A percentile compares a stretch with the other conserved stretches of the same genome.
These are phyloP conservation scores for Rhypophila decipiens DNA, from an alignment of 495 filamentous ascomycete species.

Conservation along the genomic window DNA sequence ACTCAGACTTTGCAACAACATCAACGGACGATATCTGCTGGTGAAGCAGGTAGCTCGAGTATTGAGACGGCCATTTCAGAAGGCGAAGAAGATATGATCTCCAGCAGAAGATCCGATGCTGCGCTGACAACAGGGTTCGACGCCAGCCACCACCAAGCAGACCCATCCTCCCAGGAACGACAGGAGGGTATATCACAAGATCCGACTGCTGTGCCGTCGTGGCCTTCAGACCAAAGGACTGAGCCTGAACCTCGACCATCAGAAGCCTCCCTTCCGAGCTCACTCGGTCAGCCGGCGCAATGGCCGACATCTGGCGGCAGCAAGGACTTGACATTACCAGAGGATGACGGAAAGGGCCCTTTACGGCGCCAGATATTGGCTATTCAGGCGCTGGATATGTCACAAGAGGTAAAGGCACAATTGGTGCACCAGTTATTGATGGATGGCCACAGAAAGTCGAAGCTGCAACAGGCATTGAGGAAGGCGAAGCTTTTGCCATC, in stretches of 20 bases:
- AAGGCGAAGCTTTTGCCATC: conserved; percentile 13
- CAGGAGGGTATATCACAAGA: too few relatives aligned
- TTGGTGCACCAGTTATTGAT: conserved; percentile 79
- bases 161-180: too few relatives aligned
- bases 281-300: background rate
- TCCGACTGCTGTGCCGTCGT: too few relatives aligned
- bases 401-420: conserved; percentile 70
- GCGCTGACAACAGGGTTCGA: too few relatives aligned
- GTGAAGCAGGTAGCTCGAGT: background rate
- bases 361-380: conserved; percentile 70
- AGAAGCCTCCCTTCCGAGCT: background rate
- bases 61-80: conserved; percentile 17
- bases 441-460: conserved; percentile 57
- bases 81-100: background rate
- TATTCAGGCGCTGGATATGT: conserved; percentile 60
- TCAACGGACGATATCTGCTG: conserved; percentile 11
- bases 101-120: too few relatives aligned
- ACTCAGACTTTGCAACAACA: conserved; percentile 3
- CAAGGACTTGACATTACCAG: conserved; percentile 51
- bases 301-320: background rate
- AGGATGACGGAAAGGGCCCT: conserved; percentile 84
- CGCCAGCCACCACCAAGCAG: too few relatives aligned
- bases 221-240: too few relatives aligned
- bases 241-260: background rate
- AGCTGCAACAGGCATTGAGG: too few relatives aligned